Base-by-base conservation (phyloP, 1,284 basidiomycete genomes). In the Trichosporon asahii region DNA sequence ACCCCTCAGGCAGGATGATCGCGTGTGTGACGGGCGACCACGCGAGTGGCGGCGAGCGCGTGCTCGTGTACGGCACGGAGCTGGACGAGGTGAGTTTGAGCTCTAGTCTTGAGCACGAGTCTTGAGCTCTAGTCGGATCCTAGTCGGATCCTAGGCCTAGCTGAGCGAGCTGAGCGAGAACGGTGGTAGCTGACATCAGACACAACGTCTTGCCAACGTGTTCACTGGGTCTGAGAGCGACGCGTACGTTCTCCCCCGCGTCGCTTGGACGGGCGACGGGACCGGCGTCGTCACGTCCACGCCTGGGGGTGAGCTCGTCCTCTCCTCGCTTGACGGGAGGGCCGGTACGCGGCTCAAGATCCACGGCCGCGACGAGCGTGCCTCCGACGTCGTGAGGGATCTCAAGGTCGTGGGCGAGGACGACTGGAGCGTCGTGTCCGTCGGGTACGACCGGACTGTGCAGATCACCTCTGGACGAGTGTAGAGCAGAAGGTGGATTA, bases 1-100 rank as follows among this genome's bases (percentile, higher is more conserved):
- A 85, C 69, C 84, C 84, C 0, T 76, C 75, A 0, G 80, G 80
- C 0, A 75, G 75, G 40, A 69, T 83, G n/a, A 67, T 84, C 2
- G 82, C 82, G 7, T 81, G 80, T 64, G 78, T 82, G 66, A 84
- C 83, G 9, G 83, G 83, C 6, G 83, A 84, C 75, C 82, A 83
- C 66, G 74, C 79, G 6, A 72, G 73, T 4, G 72, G 76, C 1
- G 80, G 79, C 1, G 82, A 78, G 69, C 66, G 75, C 0, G 55
- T 78, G 12, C 70, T 76, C 40, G 65, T 73, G 2, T 68, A 66
- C 25, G 77, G 76, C 7, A 79, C 77, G 7, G 78, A 73, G 18
- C 69, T 72, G 11, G 80, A 77, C 66, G 69, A 73, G 35, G 74
- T 79, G 69, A 65, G 75, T n/a, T n/a, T n/a, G n/a, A n/a, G n/a